Evolutionary conservation across 257 asterid genomes (phyloP).

Genomic region (Coffea eugenioides): DNA sequence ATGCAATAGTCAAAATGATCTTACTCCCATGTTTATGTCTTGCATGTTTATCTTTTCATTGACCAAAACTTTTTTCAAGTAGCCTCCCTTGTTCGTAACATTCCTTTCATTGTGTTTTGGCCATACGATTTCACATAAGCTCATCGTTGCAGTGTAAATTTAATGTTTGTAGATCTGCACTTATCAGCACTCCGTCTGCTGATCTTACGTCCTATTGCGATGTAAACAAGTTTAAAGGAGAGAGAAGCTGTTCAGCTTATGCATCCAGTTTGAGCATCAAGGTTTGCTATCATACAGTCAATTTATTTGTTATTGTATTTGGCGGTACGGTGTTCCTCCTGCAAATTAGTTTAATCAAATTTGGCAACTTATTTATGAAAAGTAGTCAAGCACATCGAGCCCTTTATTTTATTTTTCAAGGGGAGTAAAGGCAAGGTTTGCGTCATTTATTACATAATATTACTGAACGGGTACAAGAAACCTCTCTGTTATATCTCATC

Average conservation of each 20-base stretch:
- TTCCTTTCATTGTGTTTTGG: background rate
- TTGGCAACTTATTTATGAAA: background rate
- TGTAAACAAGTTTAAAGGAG: conserved; percentile 38
- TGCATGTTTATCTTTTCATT: background rate
- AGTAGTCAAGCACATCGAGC: background rate
- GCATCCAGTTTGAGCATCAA: conserved; percentile 49
- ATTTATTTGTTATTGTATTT: background rate
- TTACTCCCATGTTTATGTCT: background rate
- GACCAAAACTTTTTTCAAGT: background rate
- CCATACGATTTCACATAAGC: background rate
- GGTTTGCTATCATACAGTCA: conserved; percentile 42
- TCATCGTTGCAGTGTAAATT: background rate
- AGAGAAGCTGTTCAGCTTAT: conserved; percentile 33
- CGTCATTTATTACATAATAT: background rate
- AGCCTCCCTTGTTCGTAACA: background rate
- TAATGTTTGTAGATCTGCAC: conserved; percentile 55
- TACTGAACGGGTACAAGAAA: background rate
- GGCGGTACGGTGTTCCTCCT: background rate
- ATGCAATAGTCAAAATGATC: background rate
- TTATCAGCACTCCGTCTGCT: conserved; percentile 43
- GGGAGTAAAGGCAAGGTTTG: background rate
- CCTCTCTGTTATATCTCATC: background rate
- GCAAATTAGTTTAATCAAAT: background rate
- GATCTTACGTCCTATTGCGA: conserved; percentile 38
- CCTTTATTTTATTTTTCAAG: background rate